Percentiles rank a stretch among this genome's conserved stretches.
These are phyloP conservation scores for Corrigiola litoralis DNA, from an alignment of 179 eudicot species.

Conservation along the genomic window DNA sequence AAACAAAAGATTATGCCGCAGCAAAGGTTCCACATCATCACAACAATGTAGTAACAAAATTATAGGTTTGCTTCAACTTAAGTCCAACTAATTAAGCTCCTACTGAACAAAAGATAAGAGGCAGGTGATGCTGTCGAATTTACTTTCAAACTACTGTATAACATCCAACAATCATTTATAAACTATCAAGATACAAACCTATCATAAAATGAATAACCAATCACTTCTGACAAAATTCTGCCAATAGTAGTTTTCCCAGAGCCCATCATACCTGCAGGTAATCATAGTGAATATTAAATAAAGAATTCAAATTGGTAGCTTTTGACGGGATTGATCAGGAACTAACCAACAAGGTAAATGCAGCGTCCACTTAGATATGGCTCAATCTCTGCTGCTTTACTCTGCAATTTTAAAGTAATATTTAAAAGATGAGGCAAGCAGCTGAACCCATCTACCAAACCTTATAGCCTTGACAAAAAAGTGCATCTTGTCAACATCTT, in stretches of 20 bases:
- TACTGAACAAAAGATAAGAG: not conserved
- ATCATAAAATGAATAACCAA: conserved; percentile 80
- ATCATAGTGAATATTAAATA: not conserved
- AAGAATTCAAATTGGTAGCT: not conserved
- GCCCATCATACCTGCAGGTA: conserved; percentile 93
- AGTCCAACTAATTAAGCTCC: not conserved
- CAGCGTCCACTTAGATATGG: conserved; percentile 62
- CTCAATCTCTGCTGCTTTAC: conserved; percentile 58
- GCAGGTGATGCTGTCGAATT: not conserved
- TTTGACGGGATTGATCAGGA: not conserved
- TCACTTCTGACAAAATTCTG: conserved; percentile 65
- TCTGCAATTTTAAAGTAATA: conserved; percentile 44
- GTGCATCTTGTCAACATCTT: too few relatives aligned
- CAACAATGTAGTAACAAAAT: not conserved
- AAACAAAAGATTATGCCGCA: not conserved
- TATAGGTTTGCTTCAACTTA: not conserved
- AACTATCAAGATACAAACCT: conserved; percentile 37
- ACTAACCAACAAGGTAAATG: conserved; percentile 95
- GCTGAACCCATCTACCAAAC: not conserved
- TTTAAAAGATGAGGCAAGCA: not conserved
- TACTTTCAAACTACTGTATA: not conserved
- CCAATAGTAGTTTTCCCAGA: conserved; percentile 98
- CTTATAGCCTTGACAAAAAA: too few relatives aligned
- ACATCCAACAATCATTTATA: not conserved
- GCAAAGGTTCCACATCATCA: not conserved